phyloP scores from a whole-genome alignment of 202 grass and related monocot genomes.

The Panicum virgatum region DNA sequence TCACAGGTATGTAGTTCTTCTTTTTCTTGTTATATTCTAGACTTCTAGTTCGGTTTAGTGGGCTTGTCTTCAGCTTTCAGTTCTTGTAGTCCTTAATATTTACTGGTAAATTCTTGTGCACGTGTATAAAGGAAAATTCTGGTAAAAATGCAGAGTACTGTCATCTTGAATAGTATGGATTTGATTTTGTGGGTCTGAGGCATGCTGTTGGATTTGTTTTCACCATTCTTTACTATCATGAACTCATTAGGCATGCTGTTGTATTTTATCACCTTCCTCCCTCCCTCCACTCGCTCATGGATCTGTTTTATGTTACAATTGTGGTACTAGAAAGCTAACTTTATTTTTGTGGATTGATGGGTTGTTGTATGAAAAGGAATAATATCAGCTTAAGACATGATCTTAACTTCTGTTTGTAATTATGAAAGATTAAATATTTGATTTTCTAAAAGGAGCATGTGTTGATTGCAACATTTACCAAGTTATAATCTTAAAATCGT shows the following conservation, averaged over 20 bases:
- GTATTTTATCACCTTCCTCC: background rate
- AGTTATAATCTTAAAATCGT: background rate
- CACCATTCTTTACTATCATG: background rate
- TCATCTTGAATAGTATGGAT: background rate
- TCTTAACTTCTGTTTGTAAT: background rate
- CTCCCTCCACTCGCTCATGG: background rate
- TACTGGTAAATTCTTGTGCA: background rate
- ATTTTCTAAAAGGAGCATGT: background rate
- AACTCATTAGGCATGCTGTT: constrained; percentile 3
- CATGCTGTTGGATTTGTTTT: background rate
- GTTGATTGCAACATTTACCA: background rate
- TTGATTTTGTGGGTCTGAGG: background rate
- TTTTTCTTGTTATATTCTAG: background rate
- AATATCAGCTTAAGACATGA: background rate
- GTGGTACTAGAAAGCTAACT: background rate
- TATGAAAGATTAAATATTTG: background rate
- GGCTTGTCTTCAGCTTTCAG: background rate
- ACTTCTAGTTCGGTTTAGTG: background rate
- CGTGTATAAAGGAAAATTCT: background rate
- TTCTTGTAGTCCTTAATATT: background rate
- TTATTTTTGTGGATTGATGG: background rate
- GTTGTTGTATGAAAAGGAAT: background rate
- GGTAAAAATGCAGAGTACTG: background rate
- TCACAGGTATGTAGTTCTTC: constrained; percentile 45
- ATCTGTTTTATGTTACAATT: background rate